These are phyloP conservation scores for Acanthamoeba healyi DNA, from an alignment of 208 protist genomes.

Conservation along the genomic window DNA sequence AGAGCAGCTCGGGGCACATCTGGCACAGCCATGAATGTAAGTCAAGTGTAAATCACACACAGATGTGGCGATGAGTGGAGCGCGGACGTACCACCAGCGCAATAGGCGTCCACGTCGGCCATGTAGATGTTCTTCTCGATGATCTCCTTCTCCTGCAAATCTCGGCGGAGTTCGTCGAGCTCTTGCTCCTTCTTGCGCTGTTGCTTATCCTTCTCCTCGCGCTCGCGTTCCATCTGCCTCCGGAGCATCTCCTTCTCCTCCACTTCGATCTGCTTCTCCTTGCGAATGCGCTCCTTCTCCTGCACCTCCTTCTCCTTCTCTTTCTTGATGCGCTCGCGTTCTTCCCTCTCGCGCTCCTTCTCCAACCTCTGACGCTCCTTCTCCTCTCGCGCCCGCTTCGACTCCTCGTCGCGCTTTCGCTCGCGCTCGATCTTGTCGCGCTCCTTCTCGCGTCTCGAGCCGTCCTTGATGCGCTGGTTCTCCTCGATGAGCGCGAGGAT, in stretches of 20 bases:
- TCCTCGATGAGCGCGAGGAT: background rate
- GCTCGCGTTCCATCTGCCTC: conserved; percentile 9
- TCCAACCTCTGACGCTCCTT: conserved; percentile 9
- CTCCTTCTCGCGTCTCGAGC: background rate
- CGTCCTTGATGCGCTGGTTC: conserved; percentile 42
- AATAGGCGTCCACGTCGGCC: background rate
- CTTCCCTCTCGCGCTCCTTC: conserved; percentile 51
- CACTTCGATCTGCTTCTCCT: background rate
- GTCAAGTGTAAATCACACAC: no score
- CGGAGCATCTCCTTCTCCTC: conserved; percentile 19
- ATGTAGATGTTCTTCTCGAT: conserved; percentile 49
- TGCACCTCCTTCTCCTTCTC: conserved; percentile 70
- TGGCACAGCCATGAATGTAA: background rate
- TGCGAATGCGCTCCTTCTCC: conserved; percentile 41
- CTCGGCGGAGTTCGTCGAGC: background rate
- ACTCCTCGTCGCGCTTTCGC: conserved; percentile 26
- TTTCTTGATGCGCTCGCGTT: conserved; percentile 39
- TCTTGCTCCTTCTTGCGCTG: background rate
- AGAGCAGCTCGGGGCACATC: conserved; percentile 17
- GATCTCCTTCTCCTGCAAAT: conserved; percentile 3
- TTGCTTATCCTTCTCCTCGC: background rate
- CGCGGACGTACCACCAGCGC: background rate
- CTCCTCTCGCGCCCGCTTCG: background rate
- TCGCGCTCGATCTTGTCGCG: background rate
- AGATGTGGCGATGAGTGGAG: background rate